Conservation (phyloP, 1,284 basidiomycete species). For the Gymnopus androsaceus region DNA sequence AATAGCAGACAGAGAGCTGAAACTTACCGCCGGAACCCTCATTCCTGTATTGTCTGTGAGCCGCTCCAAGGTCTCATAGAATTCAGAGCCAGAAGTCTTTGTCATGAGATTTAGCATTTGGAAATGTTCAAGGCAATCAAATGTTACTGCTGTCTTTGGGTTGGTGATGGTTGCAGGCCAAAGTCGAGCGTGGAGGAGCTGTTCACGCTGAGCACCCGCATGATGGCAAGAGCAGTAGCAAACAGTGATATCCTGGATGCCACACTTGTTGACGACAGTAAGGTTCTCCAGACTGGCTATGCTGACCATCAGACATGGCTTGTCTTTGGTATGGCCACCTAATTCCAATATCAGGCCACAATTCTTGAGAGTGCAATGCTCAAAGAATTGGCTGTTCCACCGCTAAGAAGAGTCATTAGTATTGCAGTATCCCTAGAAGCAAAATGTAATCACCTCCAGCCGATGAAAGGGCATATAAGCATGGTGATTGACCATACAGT, state of each 20-base stretch:
- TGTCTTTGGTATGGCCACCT: not conserved
- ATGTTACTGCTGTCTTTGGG: slow-evolving; percentile 27
- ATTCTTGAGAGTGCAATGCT: not conserved
- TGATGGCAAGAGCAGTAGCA: slow-evolving; percentile 25
- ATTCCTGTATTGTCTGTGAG: too few relatives aligned
- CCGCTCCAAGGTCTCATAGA: slow-evolving; percentile 23
- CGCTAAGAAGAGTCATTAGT: not conserved
- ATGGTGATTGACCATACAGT: not conserved
- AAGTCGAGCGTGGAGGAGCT: slow-evolving; percentile 23
- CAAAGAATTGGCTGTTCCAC: slow-evolving; percentile 6
- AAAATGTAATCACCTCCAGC: not conserved
- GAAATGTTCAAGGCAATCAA: slow-evolving; percentile 25
- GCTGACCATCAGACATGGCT: not conserved
- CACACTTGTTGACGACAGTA: slow-evolving; percentile 18
- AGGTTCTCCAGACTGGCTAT: slow-evolving; percentile 8
- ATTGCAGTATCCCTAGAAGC: too few relatives aligned
- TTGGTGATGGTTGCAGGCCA: slow-evolving; percentile 25
- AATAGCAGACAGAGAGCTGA: not conserved
- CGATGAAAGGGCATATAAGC: not conserved
- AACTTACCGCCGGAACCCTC: slow-evolving; percentile 13
- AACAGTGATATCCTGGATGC: slow-evolving; percentile 23
- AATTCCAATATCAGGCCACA: not conserved
- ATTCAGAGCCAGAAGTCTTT: slow-evolving; percentile 28
- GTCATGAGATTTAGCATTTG: slow-evolving; percentile 27
- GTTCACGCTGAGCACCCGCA: slow-evolving; percentile 14